phyloP scores from a whole-genome alignment of 257 asterid genomes.

The Gentiana straminea region DNA sequence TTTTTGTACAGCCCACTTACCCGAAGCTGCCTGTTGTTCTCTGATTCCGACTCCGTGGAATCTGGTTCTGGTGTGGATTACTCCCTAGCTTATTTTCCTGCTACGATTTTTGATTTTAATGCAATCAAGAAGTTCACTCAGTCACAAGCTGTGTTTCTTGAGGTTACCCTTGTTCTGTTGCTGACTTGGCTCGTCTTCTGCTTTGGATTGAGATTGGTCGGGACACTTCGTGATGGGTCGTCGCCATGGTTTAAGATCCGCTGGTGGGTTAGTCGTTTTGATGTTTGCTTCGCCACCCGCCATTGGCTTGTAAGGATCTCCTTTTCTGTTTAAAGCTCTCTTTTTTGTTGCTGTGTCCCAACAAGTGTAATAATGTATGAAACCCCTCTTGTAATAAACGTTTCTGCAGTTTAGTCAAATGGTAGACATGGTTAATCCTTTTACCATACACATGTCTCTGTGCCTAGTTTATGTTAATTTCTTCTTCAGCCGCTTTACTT shows the following conservation, averaged over 20 bases:
- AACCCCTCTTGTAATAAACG: too few relatives aligned
- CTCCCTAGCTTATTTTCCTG: constrained; percentile 42
- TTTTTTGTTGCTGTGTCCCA: too few relatives aligned
- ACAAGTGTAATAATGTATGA: too few relatives aligned
- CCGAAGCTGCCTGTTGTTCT: constrained; percentile 42
- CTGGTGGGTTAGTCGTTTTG: constrained; percentile 95
- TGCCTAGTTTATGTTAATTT: too few relatives aligned
- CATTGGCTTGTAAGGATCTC: constrained; percentile 60
- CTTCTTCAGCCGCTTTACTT: neutral
- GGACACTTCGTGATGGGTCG: constrained; percentile 56
- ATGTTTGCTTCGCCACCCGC: constrained; percentile 64
- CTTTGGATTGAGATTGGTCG: constrained; percentile 41
- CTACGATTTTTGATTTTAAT: constrained; percentile 56
- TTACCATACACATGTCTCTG: too few relatives aligned
- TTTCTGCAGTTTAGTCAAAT: too few relatives aligned
- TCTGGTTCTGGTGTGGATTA: constrained; percentile 59
- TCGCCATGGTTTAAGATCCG: constrained; percentile 71
- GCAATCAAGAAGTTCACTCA: constrained; percentile 70
- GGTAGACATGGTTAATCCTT: too few relatives aligned
- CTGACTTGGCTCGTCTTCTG: constrained; percentile 68
- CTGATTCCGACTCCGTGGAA: constrained; percentile 23
- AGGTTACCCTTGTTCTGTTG: constrained; percentile 62
- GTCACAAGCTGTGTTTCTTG: constrained; percentile 86
- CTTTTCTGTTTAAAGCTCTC: too few relatives aligned
- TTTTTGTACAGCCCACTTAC: constrained; percentile 27